Base-by-base conservation (phyloP, 768 basidiomycete genomes). In the Cystoderma amianthinum region DNA sequence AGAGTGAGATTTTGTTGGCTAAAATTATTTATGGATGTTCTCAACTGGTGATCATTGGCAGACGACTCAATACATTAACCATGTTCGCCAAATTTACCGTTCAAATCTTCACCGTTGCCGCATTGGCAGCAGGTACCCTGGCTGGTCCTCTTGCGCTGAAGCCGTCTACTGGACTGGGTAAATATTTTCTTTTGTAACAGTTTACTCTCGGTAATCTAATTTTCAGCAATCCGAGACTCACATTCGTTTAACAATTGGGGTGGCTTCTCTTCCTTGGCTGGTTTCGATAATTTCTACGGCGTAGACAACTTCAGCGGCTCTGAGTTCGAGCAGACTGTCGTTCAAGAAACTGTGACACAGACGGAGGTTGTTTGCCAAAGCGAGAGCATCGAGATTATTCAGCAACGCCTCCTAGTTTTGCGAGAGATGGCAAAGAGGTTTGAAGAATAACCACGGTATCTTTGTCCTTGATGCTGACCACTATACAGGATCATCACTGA, bases 221-320 rank as follows among this genome's bases (percentile, higher is more conserved):
- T 25, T 40, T 6, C 23, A 40, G 39, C 39, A 7, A 22, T 18
- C 5, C 21, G 39, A 18, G 23, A 7, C 23, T 48, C 40, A 33
- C 32, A 20, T 10, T 59, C 56, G 24, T 63, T 67, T 53, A 54
- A 62, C 36, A 59, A 58, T 54, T 73, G 64, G 56, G 56, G 60
- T 3, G 69, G 69, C 15, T 52, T 60, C 50, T 46, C 53, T 43
- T 67, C 62, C 17, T 43, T 68, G 48, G 46, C 38, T 43, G 51
- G 53, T 47, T 72, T 74, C 49, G 72, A 72, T 45, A 62, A 65
- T 58, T 72, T 72, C 59, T 67, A 67, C 43, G 71, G 72, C 17
- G 40, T 52, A 18, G 59, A 60, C 40, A 67, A 72, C 60, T 74
- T 69, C 46, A 60, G 60, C 47, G 66, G 68, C 42, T 58, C 49